Base-by-base conservation (phyloP, 2,329 filamentous ascomycete genomes). In the Hymenoscyphus fraxineus region DNA sequence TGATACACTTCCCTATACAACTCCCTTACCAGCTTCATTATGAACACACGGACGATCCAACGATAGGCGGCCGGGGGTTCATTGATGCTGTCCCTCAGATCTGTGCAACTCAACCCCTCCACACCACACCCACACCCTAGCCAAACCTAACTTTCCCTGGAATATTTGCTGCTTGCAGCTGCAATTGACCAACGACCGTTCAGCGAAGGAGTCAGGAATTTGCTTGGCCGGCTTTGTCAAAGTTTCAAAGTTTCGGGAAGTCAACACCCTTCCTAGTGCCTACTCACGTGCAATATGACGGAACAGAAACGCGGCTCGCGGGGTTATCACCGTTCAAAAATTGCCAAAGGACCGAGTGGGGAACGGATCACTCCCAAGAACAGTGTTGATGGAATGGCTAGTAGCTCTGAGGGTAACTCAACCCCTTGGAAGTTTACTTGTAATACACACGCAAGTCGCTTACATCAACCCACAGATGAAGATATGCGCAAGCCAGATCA, bases 381-480 rank as follows among this genome's bases (percentile, higher is more conserved):
- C 40, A 39, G 39, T 44, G 16, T 61, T 19, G 44, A 27, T 19
- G 44, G 44, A n/a, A 51, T 51, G 44, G 44, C 35, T 27, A 62
- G 32, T 15, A 55, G 51, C 19, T 62, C 38, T 35, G 60, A 62
- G 38, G 55, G 61, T 62, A 47, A 58, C 35, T 19, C 31, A 58
- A 56, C 22, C n/a, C 38, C 44, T 19, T 19, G 27, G 47, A 35
- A 31, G 19, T 40, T 47, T 62, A 27, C 54, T 35, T 35, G 35
- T 35, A 7, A 35, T 58, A 47, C 19, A 35, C 40, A 60, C 22
- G 2, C 62, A 57, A 60, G 57, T 60, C 59, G 32, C 62, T 64
- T 6, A 64, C 59, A 47, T 57, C 39, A 58, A 51, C 38, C 38
- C 39, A 64, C n/a, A 64, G 39, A 32, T 31, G 31, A 47, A 44